Percentiles rank a stretch among this genome's conserved stretches.
These are phyloP conservation scores for Agaricales sp. DNA, from an alignment of 1,284 basidiomycete genomes.

Conservation along the genomic window DNA sequence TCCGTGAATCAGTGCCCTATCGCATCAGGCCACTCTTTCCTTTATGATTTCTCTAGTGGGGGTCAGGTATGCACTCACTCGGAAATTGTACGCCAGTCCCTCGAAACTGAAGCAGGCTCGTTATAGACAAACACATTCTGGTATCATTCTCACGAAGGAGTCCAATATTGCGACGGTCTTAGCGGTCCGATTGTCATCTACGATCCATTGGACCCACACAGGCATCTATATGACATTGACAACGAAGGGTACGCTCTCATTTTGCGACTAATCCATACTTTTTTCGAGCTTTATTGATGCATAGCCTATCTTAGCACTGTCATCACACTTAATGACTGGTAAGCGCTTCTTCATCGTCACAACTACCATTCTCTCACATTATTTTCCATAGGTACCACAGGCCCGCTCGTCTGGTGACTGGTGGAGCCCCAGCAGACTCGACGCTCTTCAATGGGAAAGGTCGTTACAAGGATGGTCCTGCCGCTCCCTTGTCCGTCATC, in stretches of 20 bases:
- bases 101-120: neutral
- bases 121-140: constrained; percentile 22
- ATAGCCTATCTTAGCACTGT: too few relatives aligned
- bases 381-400: constrained; percentile 12
- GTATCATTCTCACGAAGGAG: constrained; percentile 23
- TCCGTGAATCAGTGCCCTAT: constrained; percentile 37
- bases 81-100: too few relatives aligned
- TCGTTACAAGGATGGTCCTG: constrained; percentile 9
- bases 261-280: too few relatives aligned
- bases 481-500: constrained; percentile 2
- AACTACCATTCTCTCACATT: constrained; percentile 3
- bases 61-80: constrained; percentile 17
- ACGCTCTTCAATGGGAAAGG: constrained; percentile 35
- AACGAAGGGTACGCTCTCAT: constrained; percentile 21
- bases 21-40: constrained; percentile 20
- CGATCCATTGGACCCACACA: constrained; percentile 32
- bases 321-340: too few relatives aligned
- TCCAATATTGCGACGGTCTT: constrained; percentile 32
- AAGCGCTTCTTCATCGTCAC: too few relatives aligned
- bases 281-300: constrained; percentile 8
- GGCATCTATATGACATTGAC: constrained; percentile 30
- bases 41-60: constrained; percentile 21
- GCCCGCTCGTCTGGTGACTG: neutral
- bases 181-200: constrained; percentile 39
- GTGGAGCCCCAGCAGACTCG: constrained; percentile 13